These are phyloP conservation scores for Lolium multiflorum DNA, from an alignment of 176 grass and related monocot species.

Conservation along the genomic window DNA sequence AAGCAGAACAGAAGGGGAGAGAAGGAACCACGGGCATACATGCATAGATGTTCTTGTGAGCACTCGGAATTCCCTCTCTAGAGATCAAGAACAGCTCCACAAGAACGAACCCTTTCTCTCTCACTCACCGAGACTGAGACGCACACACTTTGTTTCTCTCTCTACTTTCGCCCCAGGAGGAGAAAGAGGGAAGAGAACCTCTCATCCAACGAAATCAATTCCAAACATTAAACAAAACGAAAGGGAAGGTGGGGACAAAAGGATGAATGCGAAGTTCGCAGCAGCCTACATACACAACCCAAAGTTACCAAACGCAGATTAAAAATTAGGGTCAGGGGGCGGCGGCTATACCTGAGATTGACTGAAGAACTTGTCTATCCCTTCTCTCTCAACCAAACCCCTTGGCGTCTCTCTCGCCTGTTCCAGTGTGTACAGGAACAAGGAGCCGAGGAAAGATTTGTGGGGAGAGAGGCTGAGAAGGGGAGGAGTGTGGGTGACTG, in stretches of 20 bases:
- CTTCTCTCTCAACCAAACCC: not conserved
- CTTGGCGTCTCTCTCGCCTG: not conserved
- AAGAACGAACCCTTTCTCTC: slow-evolving; percentile 21
- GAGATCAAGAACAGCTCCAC: slow-evolving; percentile 42
- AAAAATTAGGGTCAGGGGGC: slow-evolving; percentile 50
- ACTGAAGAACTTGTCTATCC: not conserved
- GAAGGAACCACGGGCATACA: not conserved
- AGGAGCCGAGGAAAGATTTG: slow-evolving; percentile 29
- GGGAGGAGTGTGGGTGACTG: slow-evolving; percentile 14
- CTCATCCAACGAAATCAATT: slow-evolving; percentile 43
- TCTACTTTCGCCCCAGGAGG: slow-evolving; percentile 40
- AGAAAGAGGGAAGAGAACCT: slow-evolving; percentile 46
- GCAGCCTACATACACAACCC: not conserved
- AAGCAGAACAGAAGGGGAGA: not conserved
- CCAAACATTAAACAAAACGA: slow-evolving; percentile 52
- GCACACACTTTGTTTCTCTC: slow-evolving; percentile 16
- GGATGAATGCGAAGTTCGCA: not conserved
- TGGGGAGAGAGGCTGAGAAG: slow-evolving; percentile 36
- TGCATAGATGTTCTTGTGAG: slow-evolving; percentile 27
- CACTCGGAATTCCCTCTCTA: slow-evolving; percentile 39
- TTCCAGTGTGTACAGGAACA: slow-evolving; percentile 43
- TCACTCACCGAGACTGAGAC: not conserved
- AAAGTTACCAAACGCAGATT: not conserved
- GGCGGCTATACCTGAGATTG: slow-evolving; percentile 39
- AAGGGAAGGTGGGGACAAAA: slow-evolving; percentile 34